phyloP scores from a whole-genome alignment of 768 basidiomycete species.

The Lyophyllum atratum region DNA sequence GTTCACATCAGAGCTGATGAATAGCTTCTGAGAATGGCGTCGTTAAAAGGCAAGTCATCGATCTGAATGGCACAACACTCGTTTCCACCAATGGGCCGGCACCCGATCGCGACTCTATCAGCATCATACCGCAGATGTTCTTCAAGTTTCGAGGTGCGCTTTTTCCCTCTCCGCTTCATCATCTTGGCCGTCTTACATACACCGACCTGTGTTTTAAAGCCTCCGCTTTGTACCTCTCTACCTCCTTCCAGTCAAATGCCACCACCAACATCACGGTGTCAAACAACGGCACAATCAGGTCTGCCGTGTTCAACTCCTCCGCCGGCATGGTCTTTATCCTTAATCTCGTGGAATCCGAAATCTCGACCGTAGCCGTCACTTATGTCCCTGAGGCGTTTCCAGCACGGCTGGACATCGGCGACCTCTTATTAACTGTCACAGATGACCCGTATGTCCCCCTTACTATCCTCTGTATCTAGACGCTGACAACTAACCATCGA shows the following conservation, averaged over 20 bases:
- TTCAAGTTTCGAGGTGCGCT: conserved; percentile 52
- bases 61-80: conserved; percentile 20
- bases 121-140: conserved; percentile 59
- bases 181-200: not conserved
- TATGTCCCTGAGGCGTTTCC: conserved; percentile 29
- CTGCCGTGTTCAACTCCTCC: conserved; percentile 41
- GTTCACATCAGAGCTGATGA: not conserved
- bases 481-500: not conserved
- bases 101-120: conserved; percentile 33
- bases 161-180: not conserved
- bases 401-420: conserved; percentile 38
- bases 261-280: conserved; percentile 54
- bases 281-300: conserved; percentile 33
- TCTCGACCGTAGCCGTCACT: conserved; percentile 44
- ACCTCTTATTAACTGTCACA: conserved; percentile 37
- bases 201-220: conserved; percentile 27
- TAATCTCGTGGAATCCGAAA: conserved; percentile 38
- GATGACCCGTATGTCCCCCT: conserved; percentile 33
- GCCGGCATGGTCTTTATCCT: conserved; percentile 39
- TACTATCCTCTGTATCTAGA: not conserved
- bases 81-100: conserved; percentile 47
- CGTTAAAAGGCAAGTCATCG: conserved; percentile 14
- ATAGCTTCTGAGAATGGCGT: conserved; percentile 1
- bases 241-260: conserved; percentile 48
- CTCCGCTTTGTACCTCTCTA: conserved; percentile 43